phyloP scores from a whole-genome alignment of 495 filamentous ascomycete species.

The Aspergillus steynii region DNA sequence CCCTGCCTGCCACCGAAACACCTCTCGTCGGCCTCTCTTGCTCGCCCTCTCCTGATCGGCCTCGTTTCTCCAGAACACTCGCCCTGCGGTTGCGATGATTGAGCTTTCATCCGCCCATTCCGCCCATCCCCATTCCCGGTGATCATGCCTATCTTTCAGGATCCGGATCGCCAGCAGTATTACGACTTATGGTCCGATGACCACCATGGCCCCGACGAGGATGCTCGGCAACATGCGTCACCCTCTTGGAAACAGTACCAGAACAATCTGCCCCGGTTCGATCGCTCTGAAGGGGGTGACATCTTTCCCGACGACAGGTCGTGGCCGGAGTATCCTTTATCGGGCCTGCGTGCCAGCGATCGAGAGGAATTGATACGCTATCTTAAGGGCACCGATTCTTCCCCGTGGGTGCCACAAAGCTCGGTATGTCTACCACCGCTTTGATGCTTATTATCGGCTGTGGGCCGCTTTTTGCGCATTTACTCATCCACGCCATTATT shows the following conservation, averaged over 20 bases:
- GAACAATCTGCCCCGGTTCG: slow-evolving; percentile 5
- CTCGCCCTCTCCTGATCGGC: not conserved
- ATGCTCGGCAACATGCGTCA: slow-evolving; percentile 16
- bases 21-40: not conserved
- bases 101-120: slow-evolving; percentile 6
- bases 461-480: not conserved
- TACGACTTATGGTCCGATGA: slow-evolving; percentile 33
- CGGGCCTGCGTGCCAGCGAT: slow-evolving; percentile 42
- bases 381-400: slow-evolving; percentile 77
- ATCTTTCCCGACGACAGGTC: slow-evolving; percentile 2
- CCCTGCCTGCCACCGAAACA: slow-evolving; percentile 3
- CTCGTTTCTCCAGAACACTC: not conserved
- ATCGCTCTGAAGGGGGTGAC: slow-evolving; percentile 12
- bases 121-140: slow-evolving; percentile 10
- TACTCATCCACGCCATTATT: slow-evolving; percentile 8
- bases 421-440: slow-evolving; percentile 51
- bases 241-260: slow-evolving; percentile 20
- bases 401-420: slow-evolving; percentile 68
- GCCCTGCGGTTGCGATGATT: slow-evolving; percentile 17
- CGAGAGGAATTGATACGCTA: slow-evolving; percentile 80
- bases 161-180: slow-evolving; percentile 37
- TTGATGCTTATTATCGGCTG: not conserved
- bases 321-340: slow-evolving; percentile 10
- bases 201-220: slow-evolving; percentile 13
- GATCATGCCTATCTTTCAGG: slow-evolving; percentile 45